Percentiles rank a stretch among this genome's conserved stretches.
Conservation (phyloP, 2,329 filamentous ascomycete genomes). For the Didymella exigua region DNA sequence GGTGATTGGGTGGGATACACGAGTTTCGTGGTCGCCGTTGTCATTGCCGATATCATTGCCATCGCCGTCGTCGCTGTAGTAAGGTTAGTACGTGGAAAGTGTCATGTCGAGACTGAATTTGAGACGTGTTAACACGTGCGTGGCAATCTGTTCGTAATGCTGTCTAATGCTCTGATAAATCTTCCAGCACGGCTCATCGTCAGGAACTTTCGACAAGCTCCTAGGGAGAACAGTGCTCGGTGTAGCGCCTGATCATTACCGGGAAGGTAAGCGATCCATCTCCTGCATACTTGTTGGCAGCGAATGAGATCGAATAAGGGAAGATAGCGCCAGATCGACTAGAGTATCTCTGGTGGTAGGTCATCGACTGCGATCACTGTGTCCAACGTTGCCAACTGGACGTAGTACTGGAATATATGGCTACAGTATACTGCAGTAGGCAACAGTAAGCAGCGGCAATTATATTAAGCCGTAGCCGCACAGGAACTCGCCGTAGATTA, state of each 20-base stretch:
- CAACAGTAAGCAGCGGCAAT: too few species aligned
- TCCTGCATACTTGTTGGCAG: slow-evolving; percentile 9
- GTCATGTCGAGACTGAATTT: not conserved
- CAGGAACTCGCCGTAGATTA: too few species aligned
- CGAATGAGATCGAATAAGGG: slow-evolving; percentile 1
- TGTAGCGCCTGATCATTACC: not conserved
- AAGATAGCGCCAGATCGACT: not conserved
- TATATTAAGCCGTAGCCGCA: too few species aligned
- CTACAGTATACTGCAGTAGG: too few species aligned
- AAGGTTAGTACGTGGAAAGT: too few species aligned
- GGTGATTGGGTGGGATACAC: not conserved
- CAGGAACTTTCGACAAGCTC: not conserved
- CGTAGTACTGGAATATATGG: too few species aligned
- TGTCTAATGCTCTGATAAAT: too few species aligned
- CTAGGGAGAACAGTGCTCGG: not conserved
- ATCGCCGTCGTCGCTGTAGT: not conserved
- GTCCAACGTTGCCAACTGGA: too few species aligned
- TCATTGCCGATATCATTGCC: too few species aligned
- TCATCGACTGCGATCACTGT: not conserved
- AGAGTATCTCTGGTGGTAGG: slow-evolving; percentile 1
- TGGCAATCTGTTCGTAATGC: not conserved
- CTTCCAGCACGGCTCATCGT: too few species aligned
- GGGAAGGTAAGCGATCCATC: not conserved
- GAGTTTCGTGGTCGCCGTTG: too few species aligned
- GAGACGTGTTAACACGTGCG: not conserved